phyloP scores from a whole-genome alignment of 345 rosid species.

The Geranium rotundifolium region DNA sequence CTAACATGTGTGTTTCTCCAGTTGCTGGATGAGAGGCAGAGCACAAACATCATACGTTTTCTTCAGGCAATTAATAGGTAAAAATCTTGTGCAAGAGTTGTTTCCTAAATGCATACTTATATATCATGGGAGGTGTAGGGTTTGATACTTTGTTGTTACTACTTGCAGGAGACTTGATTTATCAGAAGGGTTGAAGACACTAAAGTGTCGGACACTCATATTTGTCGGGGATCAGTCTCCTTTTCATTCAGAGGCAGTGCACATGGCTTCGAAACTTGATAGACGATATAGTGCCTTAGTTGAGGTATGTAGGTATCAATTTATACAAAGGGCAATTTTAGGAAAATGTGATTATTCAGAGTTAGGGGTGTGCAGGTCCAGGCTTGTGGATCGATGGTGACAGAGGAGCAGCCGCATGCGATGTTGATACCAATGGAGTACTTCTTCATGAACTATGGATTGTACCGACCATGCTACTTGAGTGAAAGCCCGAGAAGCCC shows the following conservation, averaged over 20 bases:
- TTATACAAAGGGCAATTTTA: not conserved
- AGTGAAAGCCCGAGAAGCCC: constrained; percentile 33
- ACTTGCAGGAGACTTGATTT: constrained; percentile 48
- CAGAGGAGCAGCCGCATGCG: constrained; percentile 57
- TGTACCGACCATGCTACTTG: constrained; percentile 20
- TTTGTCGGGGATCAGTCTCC: constrained; percentile 53
- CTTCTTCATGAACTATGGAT: constrained; percentile 45
- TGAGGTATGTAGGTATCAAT: constrained; percentile 28
- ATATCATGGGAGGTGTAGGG: too few species aligned
- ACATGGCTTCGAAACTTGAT: constrained; percentile 41
- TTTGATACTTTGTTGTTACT: too few species aligned
- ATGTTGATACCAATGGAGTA: constrained; percentile 53
- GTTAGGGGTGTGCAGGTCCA: constrained; percentile 30
- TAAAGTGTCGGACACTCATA: constrained; percentile 42
- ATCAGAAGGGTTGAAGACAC: constrained; percentile 33
- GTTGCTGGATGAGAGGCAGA: constrained; percentile 57
- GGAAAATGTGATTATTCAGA: not conserved
- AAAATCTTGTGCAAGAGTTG: not conserved
- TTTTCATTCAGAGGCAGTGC: constrained; percentile 36
- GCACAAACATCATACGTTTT: constrained; percentile 48
- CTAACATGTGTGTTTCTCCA: constrained; percentile 12
- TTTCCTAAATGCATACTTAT: too few species aligned
- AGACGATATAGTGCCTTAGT: constrained; percentile 33
- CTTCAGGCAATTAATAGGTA: constrained; percentile 53
- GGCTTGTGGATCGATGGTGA: constrained; percentile 53